Evolutionary conservation across 139 green algal species (phyloP), one percentile per base, ranked within the genome.

Genomic region (Marvania coccoides): DNA sequence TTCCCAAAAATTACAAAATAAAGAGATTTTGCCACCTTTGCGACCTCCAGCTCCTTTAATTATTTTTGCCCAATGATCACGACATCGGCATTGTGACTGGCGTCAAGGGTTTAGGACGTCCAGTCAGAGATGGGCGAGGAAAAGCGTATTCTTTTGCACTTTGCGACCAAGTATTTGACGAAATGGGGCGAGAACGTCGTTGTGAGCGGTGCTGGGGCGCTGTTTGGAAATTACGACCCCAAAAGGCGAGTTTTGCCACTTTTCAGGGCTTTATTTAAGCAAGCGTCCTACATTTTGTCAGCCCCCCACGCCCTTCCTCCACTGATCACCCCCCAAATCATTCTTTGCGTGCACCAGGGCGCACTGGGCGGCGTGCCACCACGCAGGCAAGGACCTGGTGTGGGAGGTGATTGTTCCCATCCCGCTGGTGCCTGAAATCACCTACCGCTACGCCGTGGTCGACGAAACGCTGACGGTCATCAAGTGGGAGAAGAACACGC

Each of bases 321-420:
- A 51, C 42, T 51, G 19, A 51, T 19, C 19, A 51, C 19, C 42
- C 19, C 42, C 19, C 42, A 28, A 28, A 51, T 51, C 42, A 51
- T 28, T 51, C 19, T 51, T 28, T 28, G 46, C 29, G 6, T 57
- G 47, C 9, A 9, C 29, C 67, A 74, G 67, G 54, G 67, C 56
- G 5, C 67, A 74, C n/a, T 69, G 56, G 62, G 53, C 69, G 34
- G 59, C 30, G 13, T 91, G 84, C 70, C 69, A 74, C 8, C 82
- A 90, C 57, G 73, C 73, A 42, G 83, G 72, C 9, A 69, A 82
- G 1, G 51, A 64, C 10, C 51, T 91, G 35, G 67, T 91, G n/a
- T 93, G 86, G 86, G 79, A 91, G 61, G 76, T 68, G 5, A 36
- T 75, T 26, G 48, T 90, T 23, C 61, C 67, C 6, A 53, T 88